phyloP scores from a whole-genome alignment of 768 basidiomycete species.

The Suillus fuscotomentosus region DNA sequence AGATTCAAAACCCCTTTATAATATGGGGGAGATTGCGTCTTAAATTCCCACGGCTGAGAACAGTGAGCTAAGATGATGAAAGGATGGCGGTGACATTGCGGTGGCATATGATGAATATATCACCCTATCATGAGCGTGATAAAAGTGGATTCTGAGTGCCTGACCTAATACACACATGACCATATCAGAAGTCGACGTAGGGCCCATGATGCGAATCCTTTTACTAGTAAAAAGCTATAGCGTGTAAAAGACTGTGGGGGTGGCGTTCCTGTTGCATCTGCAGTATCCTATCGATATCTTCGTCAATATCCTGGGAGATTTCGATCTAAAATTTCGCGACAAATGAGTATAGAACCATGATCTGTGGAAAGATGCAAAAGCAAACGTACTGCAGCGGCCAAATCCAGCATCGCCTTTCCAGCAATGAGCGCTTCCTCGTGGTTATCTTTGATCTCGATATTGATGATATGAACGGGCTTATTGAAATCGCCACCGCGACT shows the following conservation, averaged over 20 bases:
- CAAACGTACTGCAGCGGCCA: conserved; percentile 79
- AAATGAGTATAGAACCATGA: neutral
- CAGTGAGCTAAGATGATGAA: neutral
- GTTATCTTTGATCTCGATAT: conserved; percentile 98
- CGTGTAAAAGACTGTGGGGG: conserved; percentile 89
- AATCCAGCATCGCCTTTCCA: conserved; percentile 90
- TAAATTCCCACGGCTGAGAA: conserved; percentile 54
- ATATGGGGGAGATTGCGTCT: conserved; percentile 46
- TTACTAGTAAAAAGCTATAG: conserved; percentile 83
- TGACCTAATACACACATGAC: neutral
- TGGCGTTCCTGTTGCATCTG: conserved; percentile 83
- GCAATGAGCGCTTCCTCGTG: conserved; percentile 98
- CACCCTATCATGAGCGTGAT: neutral
- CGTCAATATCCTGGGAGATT: conserved; percentile 80
- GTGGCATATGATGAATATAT: neutral
- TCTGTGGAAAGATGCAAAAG: neutral
- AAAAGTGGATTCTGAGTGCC: neutral
- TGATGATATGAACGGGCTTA: conserved; percentile 93
- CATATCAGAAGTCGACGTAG: neutral
- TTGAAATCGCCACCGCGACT: conserved; percentile 88
- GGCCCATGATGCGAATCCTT: neutral
- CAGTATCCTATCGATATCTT: conserved; percentile 87
- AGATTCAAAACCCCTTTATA: conserved; percentile 5
- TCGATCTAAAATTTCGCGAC: conserved; percentile 63
- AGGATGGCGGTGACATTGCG: neutral